Percentiles rank a stretch among this genome's conserved stretches.
Evolutionary conservation across 2,329 filamentous ascomycete genomes (phyloP).

Genomic region (Cadophora luteo-olivacea): DNA sequence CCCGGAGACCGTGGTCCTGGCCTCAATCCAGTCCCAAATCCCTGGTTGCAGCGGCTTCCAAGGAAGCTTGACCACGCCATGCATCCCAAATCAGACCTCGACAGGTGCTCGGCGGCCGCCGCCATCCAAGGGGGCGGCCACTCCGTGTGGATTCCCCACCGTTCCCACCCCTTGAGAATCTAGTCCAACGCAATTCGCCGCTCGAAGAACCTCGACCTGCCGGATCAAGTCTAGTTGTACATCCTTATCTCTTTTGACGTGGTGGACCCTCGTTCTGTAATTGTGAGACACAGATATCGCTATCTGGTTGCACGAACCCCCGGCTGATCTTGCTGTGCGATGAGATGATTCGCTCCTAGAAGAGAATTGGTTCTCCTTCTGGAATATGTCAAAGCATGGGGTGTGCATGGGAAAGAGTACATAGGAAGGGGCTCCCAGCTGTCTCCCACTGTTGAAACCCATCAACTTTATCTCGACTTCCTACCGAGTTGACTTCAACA

Average conservation of each 20-base stretch:
- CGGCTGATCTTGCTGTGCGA: conserved; percentile 5
- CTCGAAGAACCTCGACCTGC: conserved; percentile 19
- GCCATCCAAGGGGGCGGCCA: not conserved
- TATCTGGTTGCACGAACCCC: conserved; percentile 22
- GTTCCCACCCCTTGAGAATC: not conserved
- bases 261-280: conserved; percentile 8
- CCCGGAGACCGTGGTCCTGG: not conserved
- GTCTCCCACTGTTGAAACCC: not conserved
- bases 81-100: no score
- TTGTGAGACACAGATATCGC: conserved; percentile 13
- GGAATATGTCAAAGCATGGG: conserved; percentile 15
- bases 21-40: not conserved
- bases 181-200: conserved; percentile 11
- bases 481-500: conserved; percentile 6
- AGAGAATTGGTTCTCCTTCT: conserved; percentile 16
- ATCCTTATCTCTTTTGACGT: conserved; percentile 21
- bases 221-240: conserved; percentile 24
- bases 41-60: not conserved
- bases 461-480: not conserved
- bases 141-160: not conserved
- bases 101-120: not conserved
- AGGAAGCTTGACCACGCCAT: conserved; percentile 8
- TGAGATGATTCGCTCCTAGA: conserved; percentile 13
- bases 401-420: conserved; percentile 7
- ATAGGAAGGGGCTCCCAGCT: not conserved